Evolutionary conservation across 352 stramenopile species (phyloP).

Genomic region (Globisporangium paroecandrum): DNA sequence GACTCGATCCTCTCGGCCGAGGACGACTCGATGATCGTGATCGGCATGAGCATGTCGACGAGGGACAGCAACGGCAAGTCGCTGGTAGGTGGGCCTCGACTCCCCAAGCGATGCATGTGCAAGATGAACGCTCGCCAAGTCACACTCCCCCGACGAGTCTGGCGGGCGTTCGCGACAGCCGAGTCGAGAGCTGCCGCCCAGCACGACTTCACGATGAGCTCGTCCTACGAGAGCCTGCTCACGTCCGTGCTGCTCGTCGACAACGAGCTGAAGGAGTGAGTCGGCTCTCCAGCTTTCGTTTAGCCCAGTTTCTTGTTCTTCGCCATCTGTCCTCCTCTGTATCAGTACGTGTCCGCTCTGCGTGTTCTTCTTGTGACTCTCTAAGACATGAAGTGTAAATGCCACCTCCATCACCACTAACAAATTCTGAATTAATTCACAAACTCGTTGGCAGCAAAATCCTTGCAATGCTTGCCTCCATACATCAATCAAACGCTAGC

Average conservation of each 20-base stretch:
- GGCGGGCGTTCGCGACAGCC: constrained; percentile 13
- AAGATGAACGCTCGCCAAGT: constrained; percentile 15
- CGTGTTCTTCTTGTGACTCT: too few relatives aligned
- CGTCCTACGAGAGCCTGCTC: constrained; percentile 18
- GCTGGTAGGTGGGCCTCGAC: neutral
- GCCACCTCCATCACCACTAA: neutral
- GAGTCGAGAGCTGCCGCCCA: constrained; percentile 15
- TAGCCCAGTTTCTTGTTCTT: neutral
- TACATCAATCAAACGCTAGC: neutral
- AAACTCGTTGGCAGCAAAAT: neutral
- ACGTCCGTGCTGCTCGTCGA: constrained; percentile 13
- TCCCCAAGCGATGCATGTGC: constrained; percentile 14
- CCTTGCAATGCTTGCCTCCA: neutral
- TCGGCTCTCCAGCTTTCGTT: neutral
- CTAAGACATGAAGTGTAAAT: constrained; percentile 1
- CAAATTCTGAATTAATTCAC: constrained; percentile 4
- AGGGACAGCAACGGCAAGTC: neutral
- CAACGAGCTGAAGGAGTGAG: neutral
- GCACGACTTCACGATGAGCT: constrained; percentile 18
- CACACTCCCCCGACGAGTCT: neutral
- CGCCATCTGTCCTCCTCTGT: neutral
- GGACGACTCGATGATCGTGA: constrained; percentile 18
- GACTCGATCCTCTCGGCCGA: constrained; percentile 13
- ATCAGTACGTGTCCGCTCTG: neutral
- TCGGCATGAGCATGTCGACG: constrained; percentile 20